Evolutionary conservation across 805 yeast species (phyloP).

Genomic region (Candida maltosa): DNA sequence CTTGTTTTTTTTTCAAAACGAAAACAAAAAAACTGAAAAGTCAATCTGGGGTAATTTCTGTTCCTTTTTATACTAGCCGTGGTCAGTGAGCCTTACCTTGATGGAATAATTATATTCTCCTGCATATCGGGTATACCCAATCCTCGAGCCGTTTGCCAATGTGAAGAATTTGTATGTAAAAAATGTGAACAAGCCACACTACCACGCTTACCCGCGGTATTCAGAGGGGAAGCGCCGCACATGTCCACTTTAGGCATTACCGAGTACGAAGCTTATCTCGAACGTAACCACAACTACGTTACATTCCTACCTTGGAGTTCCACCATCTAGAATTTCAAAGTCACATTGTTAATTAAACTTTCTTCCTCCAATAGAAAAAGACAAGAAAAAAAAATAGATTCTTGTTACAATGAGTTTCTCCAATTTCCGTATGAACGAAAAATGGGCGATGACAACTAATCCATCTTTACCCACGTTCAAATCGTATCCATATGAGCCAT

Average conservation of each 20-base stretch:
- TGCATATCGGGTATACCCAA: not conserved
- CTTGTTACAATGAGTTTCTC: not conserved
- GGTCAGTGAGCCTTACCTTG: no score
- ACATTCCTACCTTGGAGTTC: not conserved
- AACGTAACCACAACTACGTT: not conserved
- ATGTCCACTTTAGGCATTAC: not conserved
- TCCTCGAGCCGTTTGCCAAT: no score
- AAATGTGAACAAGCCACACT: no score
- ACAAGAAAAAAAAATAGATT: not conserved
- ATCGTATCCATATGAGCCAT: not conserved
- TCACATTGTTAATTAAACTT: not conserved
- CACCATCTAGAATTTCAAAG: not conserved
- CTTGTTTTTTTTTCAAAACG: no score
- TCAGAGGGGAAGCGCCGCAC: not conserved
- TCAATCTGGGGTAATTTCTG: no score
- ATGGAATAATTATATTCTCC: not conserved
- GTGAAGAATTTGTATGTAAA: no score
- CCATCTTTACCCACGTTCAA: not conserved
- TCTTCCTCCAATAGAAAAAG: not conserved
- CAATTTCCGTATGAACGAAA: not conserved
- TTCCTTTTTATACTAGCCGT: no score
- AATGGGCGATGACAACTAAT: not conserved
- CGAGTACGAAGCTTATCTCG: not conserved
- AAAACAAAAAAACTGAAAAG: no score
- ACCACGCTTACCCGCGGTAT: not conserved